Base-by-base conservation (phyloP, 2,329 filamentous ascomycete species). In the Apiospora marii region DNA sequence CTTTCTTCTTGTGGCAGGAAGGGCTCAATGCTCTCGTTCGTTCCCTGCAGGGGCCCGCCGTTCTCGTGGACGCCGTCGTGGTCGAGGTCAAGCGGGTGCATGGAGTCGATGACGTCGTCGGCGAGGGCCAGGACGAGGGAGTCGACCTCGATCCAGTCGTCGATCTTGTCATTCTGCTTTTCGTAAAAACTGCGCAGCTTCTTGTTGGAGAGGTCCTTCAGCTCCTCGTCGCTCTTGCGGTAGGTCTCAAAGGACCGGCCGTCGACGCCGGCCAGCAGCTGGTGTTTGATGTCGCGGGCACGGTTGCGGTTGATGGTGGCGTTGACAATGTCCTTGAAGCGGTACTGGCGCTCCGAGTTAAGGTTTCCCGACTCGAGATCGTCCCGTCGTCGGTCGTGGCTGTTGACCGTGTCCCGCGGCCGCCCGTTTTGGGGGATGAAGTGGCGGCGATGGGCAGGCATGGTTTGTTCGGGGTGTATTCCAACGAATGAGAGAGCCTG, bases 131-230 rank as follows among this genome's bases (percentile, higher is more conserved):
- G 85, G 61, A 91, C 89, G 8, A 90, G 82, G 48, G 87, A 85
- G 78, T 90, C 88, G 46, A 90, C 87, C 78, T 90, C 87, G 14
- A 89, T 79, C 88, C 88, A 90, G 74, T 89, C 88, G 74, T 90
- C 87, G 14, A 90, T 77, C 1, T 84, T 80, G 13, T 83, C 80
- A 74, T 91, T 91, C 76, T 90, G 88, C 19, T 82, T 81, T 74
- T 87, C 82, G 79, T 90, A 91, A 76, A 89, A 91, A 3, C 79
- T 75, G 22, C 85, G 82, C n/a, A 90, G 76, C 64, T 85, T 85
- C 77, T 89, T 89, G 72, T 85, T 84, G 76, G 85, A 84, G 73
- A 90, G 87, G 10, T 76, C 77, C 79, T 89, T 88, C 58, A 90
- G 78, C 76, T 89, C 85, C n/a, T 87, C 83, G 2, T 87, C 84